Base-by-base conservation (phyloP, 73 alveolate genomes). In the Diophrys sp. region DNA sequence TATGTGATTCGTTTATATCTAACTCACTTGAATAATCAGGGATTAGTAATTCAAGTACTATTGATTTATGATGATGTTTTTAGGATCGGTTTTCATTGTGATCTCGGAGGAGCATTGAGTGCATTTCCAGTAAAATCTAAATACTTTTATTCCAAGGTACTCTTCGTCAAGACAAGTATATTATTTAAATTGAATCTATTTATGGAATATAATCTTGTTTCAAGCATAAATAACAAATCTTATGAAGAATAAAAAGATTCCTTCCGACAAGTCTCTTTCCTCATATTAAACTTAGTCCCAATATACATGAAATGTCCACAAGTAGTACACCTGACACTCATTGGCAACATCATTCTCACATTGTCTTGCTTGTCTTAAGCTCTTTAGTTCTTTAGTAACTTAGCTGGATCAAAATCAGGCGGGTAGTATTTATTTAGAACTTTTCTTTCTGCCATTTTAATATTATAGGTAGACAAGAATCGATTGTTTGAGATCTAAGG, bases 31-130 rank as follows among this genome's bases (percentile, higher is more conserved):
- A n/a, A n/a, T n/a, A n/a, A n/a, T n/a, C n/a, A n/a, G n/a, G n/a
- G n/a, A n/a, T n/a, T n/a, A n/a, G n/a, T n/a, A n/a, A n/a, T n/a
- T n/a, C n/a, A n/a, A n/a, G n/a, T n/a, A n/a, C n/a, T n/a, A n/a
- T 44, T 44, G 62, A 44, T 44, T 44, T 44, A 44, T n/a, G n/a
- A n/a, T n/a, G n/a, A n/a, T n/a, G 88, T 96, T 95, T 85, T 96
- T 95, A 28, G 99, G 99, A 79, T 97, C 99, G 71, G 99, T 96
- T 77, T 95, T 97, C 96, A 97, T 93, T 70, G 99, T 95, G 33
- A 97, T 87, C 90, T 96, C 99, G 71, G 97, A 94, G 84, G 92
- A 85, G 85, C 99, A 97, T 73, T 93, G 81, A 70, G 96, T 90
- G 86, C 99, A 97, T 79, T 95, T 95, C 88, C 93, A 95, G 95